Evolutionary conservation across 805 yeast genomes (phyloP).

Genomic region (Starmerella potacharoeniae): DNA sequence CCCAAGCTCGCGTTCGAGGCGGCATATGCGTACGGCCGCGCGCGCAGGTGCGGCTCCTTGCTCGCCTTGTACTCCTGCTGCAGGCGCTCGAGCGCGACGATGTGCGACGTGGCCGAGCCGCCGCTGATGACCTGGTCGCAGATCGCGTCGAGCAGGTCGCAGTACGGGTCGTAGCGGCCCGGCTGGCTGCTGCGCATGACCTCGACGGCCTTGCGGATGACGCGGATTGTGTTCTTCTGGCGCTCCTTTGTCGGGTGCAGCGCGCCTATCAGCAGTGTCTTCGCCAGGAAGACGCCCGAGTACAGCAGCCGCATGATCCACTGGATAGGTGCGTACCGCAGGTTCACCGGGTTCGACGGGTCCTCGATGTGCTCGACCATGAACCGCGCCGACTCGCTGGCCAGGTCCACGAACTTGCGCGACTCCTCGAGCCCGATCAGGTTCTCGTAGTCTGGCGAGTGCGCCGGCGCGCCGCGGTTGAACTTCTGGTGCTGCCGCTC

Average conservation of each 20-base stretch:
- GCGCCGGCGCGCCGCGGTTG: neutral
- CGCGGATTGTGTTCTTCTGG: neutral
- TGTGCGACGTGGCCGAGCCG: neutral
- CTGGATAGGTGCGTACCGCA: conserved; percentile 75
- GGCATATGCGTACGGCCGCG: too few species aligned
- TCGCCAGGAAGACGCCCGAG: conserved; percentile 82
- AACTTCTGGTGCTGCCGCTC: neutral
- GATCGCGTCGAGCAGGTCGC: conserved; percentile 2
- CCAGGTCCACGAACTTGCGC: conserved; percentile 58
- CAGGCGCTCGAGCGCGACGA: neutral
- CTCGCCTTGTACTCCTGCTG: neutral
- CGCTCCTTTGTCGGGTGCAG: conserved; percentile 1
- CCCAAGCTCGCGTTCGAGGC: too few species aligned
- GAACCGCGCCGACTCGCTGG: conserved; percentile 75
- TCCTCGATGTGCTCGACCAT: conserved; percentile 52
- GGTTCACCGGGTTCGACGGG: conserved; percentile 46
- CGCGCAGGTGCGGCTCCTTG: neutral
- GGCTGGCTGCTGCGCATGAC: neutral
- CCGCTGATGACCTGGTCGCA: conserved; percentile 2
- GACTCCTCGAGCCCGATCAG: neutral
- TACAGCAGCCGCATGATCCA: conserved; percentile 81
- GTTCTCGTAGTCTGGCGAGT: neutral
- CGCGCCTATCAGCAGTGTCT: conserved; percentile 43
- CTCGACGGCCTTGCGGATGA: neutral
- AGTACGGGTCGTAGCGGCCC: neutral